Base-by-base conservation (phyloP, 2,329 filamentous ascomycete genomes). In the Neofusicoccum kwambonambiense region DNA sequence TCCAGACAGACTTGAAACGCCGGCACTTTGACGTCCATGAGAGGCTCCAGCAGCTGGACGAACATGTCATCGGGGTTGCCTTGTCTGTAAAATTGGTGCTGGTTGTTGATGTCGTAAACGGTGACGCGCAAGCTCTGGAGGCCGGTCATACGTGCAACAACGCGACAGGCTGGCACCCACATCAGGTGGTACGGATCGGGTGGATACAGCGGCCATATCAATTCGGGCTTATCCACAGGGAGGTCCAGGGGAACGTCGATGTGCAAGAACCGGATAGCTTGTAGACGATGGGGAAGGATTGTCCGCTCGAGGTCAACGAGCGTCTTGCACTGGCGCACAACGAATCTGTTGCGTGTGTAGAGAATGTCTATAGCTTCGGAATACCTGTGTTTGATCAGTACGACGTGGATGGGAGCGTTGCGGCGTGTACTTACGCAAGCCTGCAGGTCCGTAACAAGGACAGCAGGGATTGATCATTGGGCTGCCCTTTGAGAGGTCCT, bases 281-380 rank as follows among this genome's bases (percentile, higher is more conserved):
- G 42, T 8, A 45, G 47, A 13, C 65, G 61, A 15, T 61, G 27
- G 13, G 65, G 62, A 6, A 66, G 51, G 15, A 66, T 15, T 7
- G 65, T 66, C 12, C 27, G 12, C 15, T 35, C n/a, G 35, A 66
- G 64, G n/a, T 64, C 19, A 4, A 47, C 17, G 8, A 66, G 35
- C 4, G 62, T 64, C 7, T 31, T 35, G 11, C 45, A 34, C 34
- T 50, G 50, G 22, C 39, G 65, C 44, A 66, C 64, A 35, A 51
- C 49, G 35, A 66, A 66, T 15, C 27, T 62, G 41, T 66, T 66
- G 11, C 3, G 27, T 7, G 62, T 50, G 17, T 66, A 66, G 39
- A 66, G 45, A 6, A 64, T 52, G 27, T 56, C 45, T 2, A 61
- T 22, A 1, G 65, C 65, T 39, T 66, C 65, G 17, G 60, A 37